Evolutionary conservation across 352 stramenopile species (phyloP).

Genomic region (Phytophthora melonis): DNA sequence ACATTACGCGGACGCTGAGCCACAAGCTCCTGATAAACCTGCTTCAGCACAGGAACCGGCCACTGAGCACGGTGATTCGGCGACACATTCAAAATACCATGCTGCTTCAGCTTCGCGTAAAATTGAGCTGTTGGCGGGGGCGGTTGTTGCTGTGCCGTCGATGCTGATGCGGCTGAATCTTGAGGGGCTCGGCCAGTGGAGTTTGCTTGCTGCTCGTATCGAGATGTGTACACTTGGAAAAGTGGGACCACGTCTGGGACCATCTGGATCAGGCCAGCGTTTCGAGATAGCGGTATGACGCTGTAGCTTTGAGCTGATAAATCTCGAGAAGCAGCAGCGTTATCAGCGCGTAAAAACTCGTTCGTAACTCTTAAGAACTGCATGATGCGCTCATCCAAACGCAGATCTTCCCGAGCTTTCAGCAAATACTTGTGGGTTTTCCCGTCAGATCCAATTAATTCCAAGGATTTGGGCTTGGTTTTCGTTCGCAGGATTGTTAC

Average conservation of each 20-base stretch:
- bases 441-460: conserved; percentile 82
- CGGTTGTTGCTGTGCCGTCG: conserved; percentile 31
- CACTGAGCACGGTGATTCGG: conserved; percentile 73
- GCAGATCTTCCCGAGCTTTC: conserved; percentile 90
- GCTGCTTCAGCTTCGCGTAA: conserved; percentile 85
- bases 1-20: conserved; percentile 70
- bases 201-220: conserved; percentile 38
- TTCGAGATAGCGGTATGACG: conserved; percentile 80
- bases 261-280: conserved; percentile 90
- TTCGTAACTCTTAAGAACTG: conserved; percentile 87
- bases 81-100: conserved; percentile 75
- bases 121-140: conserved; percentile 73
- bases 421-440: conserved; percentile 82
- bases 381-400: conserved; percentile 92
- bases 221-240: conserved; percentile 82
- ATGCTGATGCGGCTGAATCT: conserved; percentile 20
- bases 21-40: conserved; percentile 78
- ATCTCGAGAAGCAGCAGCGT: conserved; percentile 47
- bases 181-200: conserved; percentile 23
- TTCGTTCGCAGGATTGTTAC: conserved; percentile 82
- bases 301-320: conserved; percentile 73
- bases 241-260: conserved; percentile 82
- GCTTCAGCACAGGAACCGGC: conserved; percentile 64
- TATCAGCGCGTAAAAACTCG: conserved; percentile 67
- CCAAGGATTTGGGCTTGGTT: conserved; percentile 88